Evolutionary conservation across 164 flowering plant genomes (phyloP), one percentile per base, ranked within the genome.

Genomic region (Magnolia officinalis): DNA sequence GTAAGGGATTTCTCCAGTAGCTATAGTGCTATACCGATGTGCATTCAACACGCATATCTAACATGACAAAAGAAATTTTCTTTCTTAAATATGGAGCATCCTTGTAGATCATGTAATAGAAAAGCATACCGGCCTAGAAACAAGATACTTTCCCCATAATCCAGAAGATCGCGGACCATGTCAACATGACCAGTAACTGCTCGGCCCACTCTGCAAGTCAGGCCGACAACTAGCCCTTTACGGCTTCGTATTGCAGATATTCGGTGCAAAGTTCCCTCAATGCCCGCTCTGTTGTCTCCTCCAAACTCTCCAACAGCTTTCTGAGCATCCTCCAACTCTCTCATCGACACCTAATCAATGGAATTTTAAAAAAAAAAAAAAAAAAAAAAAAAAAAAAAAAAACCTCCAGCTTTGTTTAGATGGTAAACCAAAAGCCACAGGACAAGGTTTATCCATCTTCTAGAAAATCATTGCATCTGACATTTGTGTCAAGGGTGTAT

Each of bases 161-260:
- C 89, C 79, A 90, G 89, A 71, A 91, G 84, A 82, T 90, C 96
- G 72, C 78, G 82, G 72, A 90, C 88, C 91, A 90, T 91, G 76
- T 88, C 91, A 76, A 89, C 80, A 59, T 88, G 88, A 67, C 93
- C 96, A 67, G 84, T 84, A 55, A 90, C 85, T 37, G 92, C 90
- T 80, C 96, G 83, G 24, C 96, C 96, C 75, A 90, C 87, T 78
- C 96, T 81, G 81, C 93, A 91, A 72, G 92, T 91, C 82, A 91
- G 81, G 23, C 96, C 96, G 81, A 90, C 87, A 71, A 91, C 74
- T 21, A 70, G 51, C 69, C 90, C 89, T 50, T 88, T 83, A 63
- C 91, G 85, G 80, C 87, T 91, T 77, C 89, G 83, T 73, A 91
- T 89, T 65, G 92, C 92, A 77, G 92, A 89, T 80, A 91, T 91